Evolutionary conservation across 2,329 filamentous ascomycete species (phyloP), one percentile per base, ranked within the genome.

Genomic region (Monosporascus cannonballus): DNA sequence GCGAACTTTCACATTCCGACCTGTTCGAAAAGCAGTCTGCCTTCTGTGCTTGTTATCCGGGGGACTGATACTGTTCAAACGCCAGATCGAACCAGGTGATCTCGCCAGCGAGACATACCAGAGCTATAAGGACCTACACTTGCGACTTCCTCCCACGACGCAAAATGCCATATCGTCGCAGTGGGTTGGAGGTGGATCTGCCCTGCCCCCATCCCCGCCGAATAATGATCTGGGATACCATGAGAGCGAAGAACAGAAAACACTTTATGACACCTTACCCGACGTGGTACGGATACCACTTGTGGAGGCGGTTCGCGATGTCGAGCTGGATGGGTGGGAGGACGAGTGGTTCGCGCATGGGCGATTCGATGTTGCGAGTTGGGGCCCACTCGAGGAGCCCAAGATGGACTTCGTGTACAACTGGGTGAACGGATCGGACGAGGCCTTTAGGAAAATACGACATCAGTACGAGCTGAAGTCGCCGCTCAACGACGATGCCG

Each of bases 381-480:
- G 64, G 39, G 67, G 66, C 3, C 64, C 61, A 30, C 56, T 73
- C 27, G 52, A 59, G 3, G 72, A 74, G 54, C 66, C 72, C 14
- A 72, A 69, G 49, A 72, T 74, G 52, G 71, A 74, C 56, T 74
- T 74, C 57, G 67, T 74, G 9, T 73, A 73, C 52, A 71, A 70
- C 61, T 73, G 72, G 72, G 70, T 74, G 34, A 75, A 75, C 54
- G 71, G 72, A 15, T 72, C 70, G 2, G 71, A 75, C 15, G 53
- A 59, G 24, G 67, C 68, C 15, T 71, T 74, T 47, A 63, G 60
- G 22, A 54, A 63, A 7, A 70, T 68, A 11, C 71, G 71, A 45
- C 65, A 64, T 42, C 62, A 62, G 8, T 74, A 70, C 51, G 72
- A 75, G 55, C 36, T 70, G 11, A 67, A 71, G 48, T 73, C 71